Conservation (phyloP, 352 stramenopile genomes). For the Phytopythium vexans region DNA sequence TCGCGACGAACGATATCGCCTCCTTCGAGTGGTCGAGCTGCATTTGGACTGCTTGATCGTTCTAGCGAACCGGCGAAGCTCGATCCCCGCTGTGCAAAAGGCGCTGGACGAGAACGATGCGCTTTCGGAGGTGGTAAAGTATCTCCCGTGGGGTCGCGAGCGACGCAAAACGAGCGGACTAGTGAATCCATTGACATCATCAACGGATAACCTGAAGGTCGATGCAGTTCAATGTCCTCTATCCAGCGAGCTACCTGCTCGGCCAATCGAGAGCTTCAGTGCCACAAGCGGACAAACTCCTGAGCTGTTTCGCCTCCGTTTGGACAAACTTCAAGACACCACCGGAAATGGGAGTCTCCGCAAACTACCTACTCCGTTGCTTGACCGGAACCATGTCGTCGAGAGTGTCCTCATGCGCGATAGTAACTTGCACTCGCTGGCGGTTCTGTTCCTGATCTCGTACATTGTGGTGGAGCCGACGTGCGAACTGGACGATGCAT, state of each 20-base stretch:
- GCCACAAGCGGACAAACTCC: not conserved
- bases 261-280: conserved; percentile 1
- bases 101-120: conserved; percentile 15
- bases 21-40: conserved; percentile 22
- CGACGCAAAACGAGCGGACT: too few species aligned
- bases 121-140: not conserved
- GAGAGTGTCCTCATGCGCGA: not conserved
- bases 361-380: not conserved
- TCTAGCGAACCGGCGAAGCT: conserved; percentile 25
- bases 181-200: too few species aligned
- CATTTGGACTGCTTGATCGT: conserved; percentile 35
- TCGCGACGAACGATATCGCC: conserved; percentile 3
- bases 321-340: not conserved
- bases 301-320: not conserved
- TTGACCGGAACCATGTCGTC: not conserved
- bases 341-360: too few species aligned
- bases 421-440: conserved; percentile 20
- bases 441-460: conserved; percentile 23
- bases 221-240: not conserved
- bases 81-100: conserved; percentile 20
- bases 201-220: too few species aligned
- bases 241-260: not conserved
- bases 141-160: not conserved
- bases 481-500: conserved; percentile 27
- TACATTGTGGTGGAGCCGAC: conserved; percentile 30